phyloP scores from a whole-genome alignment of 2,329 filamentous ascomycete genomes.

The Chalaropsis ovoidea region DNA sequence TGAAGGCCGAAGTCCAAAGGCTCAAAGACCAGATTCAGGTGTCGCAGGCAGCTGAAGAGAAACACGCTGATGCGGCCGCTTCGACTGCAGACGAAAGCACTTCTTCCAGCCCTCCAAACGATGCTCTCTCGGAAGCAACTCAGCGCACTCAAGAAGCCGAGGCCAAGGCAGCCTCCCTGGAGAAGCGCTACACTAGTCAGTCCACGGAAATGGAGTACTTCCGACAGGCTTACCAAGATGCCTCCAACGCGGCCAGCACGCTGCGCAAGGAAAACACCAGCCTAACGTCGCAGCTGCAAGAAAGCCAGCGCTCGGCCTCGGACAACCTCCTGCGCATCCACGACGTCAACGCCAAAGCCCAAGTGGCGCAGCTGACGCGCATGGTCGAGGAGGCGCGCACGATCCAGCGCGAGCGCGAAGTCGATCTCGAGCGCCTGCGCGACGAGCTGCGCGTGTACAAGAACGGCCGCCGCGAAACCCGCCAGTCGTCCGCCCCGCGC shows the following conservation, averaged over 20 bases:
- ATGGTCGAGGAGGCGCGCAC: slow-evolving; percentile 37
- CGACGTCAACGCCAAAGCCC: slow-evolving; percentile 36
- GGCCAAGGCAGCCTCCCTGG: slow-evolving; percentile 23
- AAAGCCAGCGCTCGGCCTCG: slow-evolving; percentile 36
- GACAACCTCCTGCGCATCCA: slow-evolving; percentile 42
- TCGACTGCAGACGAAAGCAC: not conserved
- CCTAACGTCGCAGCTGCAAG: slow-evolving; percentile 36
- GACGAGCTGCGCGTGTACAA: slow-evolving; percentile 42
- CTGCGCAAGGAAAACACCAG: slow-evolving; percentile 40
- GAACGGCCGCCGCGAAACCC: slow-evolving; percentile 45
- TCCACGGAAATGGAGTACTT: slow-evolving; percentile 47
- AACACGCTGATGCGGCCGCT: slow-evolving; percentile 31
- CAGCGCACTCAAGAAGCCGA: slow-evolving; percentile 18
- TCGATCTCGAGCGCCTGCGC: slow-evolving; percentile 39
- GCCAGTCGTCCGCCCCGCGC: slow-evolving; percentile 47
- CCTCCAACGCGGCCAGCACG: slow-evolving; percentile 40
- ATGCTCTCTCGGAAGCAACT: slow-evolving; percentile 10
- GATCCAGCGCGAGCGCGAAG: slow-evolving; percentile 42
- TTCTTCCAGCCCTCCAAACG: not conserved
- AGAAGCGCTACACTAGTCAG: slow-evolving; percentile 33
- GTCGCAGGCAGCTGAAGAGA: slow-evolving; percentile 29
- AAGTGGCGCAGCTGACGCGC: slow-evolving; percentile 32
- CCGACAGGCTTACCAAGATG: slow-evolving; percentile 49
- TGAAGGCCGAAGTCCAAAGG: slow-evolving; percentile 31
- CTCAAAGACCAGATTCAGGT: slow-evolving; percentile 30